phyloP scores from a whole-genome alignment of 805 yeast genomes.

The Komagataella ulmi region DNA sequence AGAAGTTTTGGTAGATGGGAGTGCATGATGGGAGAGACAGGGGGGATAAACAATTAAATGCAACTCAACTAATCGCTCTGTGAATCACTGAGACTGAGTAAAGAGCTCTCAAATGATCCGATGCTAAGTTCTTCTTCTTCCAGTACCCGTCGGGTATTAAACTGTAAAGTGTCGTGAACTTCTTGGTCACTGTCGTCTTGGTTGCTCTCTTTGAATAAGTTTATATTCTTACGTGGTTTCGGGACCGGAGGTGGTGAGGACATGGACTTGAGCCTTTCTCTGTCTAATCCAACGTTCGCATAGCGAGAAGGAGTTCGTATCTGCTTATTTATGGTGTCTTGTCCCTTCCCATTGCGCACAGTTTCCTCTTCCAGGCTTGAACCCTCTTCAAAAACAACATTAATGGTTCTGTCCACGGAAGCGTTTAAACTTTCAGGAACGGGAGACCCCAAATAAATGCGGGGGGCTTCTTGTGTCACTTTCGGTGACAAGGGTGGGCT shows the following conservation, averaged over 20 bases:
- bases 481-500: background rate
- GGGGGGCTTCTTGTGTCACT: background rate
- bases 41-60: background rate
- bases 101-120: background rate
- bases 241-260: slow-evolving; percentile 2
- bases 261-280: background rate
- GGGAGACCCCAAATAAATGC: background rate
- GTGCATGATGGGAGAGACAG: background rate
- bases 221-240: background rate
- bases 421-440: background rate
- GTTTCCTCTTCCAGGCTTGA: background rate
- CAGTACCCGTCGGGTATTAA: slow-evolving; percentile 1
- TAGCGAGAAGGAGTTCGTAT: background rate
- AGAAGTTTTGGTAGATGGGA: background rate
- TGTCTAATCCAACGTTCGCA: background rate
- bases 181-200: background rate
- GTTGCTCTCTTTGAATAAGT: background rate
- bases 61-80: background rate
- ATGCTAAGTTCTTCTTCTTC: background rate
- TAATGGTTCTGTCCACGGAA: background rate
- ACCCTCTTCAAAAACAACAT: background rate
- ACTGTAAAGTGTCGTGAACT: background rate
- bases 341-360: background rate
- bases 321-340: background rate
- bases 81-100: background rate